A percentile compares a stretch with the other conserved stretches of the same genome.
Evolutionary conservation across 306 rosid species (phyloP).

Genomic region (Lupinus albus): DNA sequence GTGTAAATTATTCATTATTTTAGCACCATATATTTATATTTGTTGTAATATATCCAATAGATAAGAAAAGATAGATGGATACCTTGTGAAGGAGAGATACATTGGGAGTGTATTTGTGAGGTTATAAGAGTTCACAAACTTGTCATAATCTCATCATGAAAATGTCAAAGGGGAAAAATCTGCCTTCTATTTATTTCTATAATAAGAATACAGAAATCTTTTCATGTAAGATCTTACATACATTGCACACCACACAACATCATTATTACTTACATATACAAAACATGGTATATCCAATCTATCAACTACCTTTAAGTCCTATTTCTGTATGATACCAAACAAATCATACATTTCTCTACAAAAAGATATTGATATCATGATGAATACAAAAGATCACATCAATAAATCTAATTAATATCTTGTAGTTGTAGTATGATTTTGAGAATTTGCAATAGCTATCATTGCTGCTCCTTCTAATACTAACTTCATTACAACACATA

Average conservation of each 20-base stretch:
- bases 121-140: too few species aligned
- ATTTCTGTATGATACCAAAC: not conserved
- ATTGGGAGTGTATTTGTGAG: too few species aligned
- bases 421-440: conserved; percentile 11
- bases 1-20: too few species aligned
- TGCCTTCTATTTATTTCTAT: conserved; percentile 22
- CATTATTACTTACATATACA: conserved; percentile 17
- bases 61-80: too few species aligned
- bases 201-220: conserved; percentile 29
- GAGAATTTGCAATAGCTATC: conserved; percentile 37
- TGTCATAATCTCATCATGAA: too few species aligned
- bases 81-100: too few species aligned
- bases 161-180: conserved; percentile 9
- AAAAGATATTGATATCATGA: conserved; percentile 6
- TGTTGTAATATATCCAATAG: too few species aligned
- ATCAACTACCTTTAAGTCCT: not conserved
- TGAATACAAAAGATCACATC: not conserved
- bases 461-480: conserved; percentile 24
- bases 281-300: conserved; percentile 1
- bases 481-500: conserved; percentile 39
- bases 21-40: too few species aligned
- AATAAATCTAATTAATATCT: conserved; percentile 29
- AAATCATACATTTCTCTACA: conserved; percentile 37
- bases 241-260: conserved; percentile 16
- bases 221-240: not conserved